These are phyloP conservation scores for Pseudogymnoascus sp. DNA, from an alignment of 2,329 filamentous ascomycete species.

Conservation along the genomic window DNA sequence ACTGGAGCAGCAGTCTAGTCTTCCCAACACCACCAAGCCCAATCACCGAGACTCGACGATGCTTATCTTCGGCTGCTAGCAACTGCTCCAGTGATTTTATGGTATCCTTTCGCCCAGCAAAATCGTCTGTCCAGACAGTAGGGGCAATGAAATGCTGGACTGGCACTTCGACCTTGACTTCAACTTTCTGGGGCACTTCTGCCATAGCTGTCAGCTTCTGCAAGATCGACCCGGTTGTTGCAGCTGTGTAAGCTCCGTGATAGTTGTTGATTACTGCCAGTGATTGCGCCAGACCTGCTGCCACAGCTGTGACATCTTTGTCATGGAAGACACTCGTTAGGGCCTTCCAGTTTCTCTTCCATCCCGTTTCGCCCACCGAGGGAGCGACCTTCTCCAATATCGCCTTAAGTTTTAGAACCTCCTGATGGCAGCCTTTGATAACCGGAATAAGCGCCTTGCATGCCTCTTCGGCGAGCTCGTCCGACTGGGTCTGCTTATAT, in stretches of 20 bases:
- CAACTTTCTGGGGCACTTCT: neutral
- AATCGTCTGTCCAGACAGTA: neutral
- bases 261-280: neutral
- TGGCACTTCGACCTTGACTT: neutral
- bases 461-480: neutral
- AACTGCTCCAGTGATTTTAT: neutral
- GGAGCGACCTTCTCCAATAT: neutral
- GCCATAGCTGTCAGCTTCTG: neutral
- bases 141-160: neutral
- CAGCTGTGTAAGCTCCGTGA: neutral
- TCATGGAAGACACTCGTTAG: neutral
- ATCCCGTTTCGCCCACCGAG: neutral
- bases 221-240: neutral
- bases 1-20: slow-evolving; percentile 33
- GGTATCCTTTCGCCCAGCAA: neutral
- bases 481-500: neutral
- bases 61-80: neutral
- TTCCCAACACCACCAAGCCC: slow-evolving; percentile 37
- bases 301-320: neutral
- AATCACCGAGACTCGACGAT: slow-evolving; percentile 22
- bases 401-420: neutral
- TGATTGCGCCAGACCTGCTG: neutral
- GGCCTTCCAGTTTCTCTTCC: slow-evolving; percentile 1
- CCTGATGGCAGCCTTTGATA: neutral
- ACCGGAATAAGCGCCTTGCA: neutral